phyloP scores from a whole-genome alignment of 108 stramenopile genomes.

The Mediolabrus comicus region DNA sequence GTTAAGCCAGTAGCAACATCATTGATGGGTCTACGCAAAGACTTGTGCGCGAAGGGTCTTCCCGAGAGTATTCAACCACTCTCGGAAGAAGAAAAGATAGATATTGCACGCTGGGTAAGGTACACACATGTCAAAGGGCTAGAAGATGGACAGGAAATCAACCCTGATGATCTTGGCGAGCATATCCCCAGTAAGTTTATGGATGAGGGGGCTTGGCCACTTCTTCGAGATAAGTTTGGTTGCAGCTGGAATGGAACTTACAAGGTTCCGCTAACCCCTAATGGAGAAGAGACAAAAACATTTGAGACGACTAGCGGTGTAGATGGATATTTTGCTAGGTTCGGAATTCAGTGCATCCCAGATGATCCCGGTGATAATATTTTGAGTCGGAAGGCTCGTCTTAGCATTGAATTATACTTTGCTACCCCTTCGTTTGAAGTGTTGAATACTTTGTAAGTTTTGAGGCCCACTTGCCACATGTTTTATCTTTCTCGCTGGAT shows the following conservation, averaged over 20 bases:
- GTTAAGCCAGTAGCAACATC: neutral
- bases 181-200: neutral
- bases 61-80: neutral
- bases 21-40: neutral
- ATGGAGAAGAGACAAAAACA: neutral
- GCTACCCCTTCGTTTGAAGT: neutral
- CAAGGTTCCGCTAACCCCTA: neutral
- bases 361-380: neutral
- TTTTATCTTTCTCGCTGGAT: neutral
- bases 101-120: neutral
- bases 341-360: neutral
- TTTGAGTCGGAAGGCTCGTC: neutral
- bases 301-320: neutral
- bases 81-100: neutral
- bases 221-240: neutral
- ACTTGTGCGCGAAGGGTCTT: neutral
- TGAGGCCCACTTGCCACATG: neutral
- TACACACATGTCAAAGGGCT: neutral
- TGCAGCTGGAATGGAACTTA: neutral
- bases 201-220: neutral
- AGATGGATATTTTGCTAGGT: neutral
- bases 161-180: neutral
- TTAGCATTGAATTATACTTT: slow-evolving; percentile 2
- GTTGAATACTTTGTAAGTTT: neutral
- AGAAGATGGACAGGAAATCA: neutral